phyloP scores from a whole-genome alignment of 1,139 yeast species.

The Pneumocystis sp. region DNA sequence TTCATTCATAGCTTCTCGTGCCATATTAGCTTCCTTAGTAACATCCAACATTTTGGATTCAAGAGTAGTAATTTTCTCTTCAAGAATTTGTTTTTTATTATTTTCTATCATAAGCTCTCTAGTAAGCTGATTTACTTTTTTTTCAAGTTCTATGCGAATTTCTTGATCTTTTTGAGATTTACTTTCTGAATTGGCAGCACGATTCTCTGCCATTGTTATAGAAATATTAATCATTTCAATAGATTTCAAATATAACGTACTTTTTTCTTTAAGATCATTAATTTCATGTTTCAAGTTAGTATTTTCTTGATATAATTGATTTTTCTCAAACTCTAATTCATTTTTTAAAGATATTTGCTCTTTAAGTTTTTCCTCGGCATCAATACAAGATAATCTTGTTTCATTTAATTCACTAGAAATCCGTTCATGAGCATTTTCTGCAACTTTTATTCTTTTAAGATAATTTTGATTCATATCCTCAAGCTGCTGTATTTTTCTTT shows the following conservation, averaged over 20 bases:
- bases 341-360: background rate
- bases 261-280: conserved; percentile 1
- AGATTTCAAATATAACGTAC: background rate
- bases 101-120: background rate
- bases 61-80: background rate
- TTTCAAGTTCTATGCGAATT: background rate
- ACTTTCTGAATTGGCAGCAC: background rate
- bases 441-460: background rate
- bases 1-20: background rate
- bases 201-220: background rate
- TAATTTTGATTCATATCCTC: background rate
- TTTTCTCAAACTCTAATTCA: background rate
- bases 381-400: background rate
- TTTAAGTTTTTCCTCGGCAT: background rate
- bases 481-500: conserved; percentile 3
- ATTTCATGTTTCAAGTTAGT: background rate
- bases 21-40: background rate
- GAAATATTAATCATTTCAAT: conserved; percentile 3
- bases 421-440: background rate
- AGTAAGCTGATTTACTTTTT: background rate
- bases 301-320: background rate
- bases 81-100: background rate
- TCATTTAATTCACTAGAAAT: background rate
- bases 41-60: background rate
- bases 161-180: background rate